Evolutionary conservation across 1,284 basidiomycete genomes (phyloP), one percentile per base, ranked within the genome.

Genomic region (Malassezia restricta): DNA sequence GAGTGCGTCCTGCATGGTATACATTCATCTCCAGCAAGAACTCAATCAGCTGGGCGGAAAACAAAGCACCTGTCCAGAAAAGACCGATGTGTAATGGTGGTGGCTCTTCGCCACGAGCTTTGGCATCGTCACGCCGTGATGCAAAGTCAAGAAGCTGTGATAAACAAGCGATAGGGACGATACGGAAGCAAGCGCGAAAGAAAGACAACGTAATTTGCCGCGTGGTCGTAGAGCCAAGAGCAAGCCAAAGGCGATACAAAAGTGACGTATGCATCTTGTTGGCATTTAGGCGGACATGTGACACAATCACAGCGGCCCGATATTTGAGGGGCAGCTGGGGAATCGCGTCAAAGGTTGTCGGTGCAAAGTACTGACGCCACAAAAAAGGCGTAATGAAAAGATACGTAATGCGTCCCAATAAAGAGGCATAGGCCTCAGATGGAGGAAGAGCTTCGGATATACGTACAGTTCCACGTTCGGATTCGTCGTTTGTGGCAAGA

Each of bases 291-390:
- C 44, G 30, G 12, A 35, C 33, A 12, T 32, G 37, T 6, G 29
- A 37, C 20, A 70, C 65, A 20, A 68, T 59, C 28, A 58, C 58
- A 0, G 78, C 76, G 0, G 79, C 68, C 28, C 75, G 73, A 60
- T 78, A 77, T 51, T 78, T 77, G 32, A 78, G 76, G 5, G 77
- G 70, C 2, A 80, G 64, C 17, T 77, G 76, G 0, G 79, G 78
- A 6, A 79, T 74, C 29, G 76, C 73, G 8, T 70, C 63, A 35
- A 77, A 59, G 6, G 70, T 73, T 50, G 77, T 71, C 1, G 77
- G 74, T 6, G 48, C 64, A 41, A 64, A 66, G 62, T 76, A 77
- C 57, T 78, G 75, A 50, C 74, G 73, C 56, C 75, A 68, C 15
- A 78, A 65, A 28, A 75, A 65, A 4, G 74, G 44, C 37, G 54